Percentiles rank a stretch among this genome's conserved stretches.
Evolutionary conservation across 805 yeast species (phyloP).

Genomic region (Zygosaccharomyces gambellarensis): DNA sequence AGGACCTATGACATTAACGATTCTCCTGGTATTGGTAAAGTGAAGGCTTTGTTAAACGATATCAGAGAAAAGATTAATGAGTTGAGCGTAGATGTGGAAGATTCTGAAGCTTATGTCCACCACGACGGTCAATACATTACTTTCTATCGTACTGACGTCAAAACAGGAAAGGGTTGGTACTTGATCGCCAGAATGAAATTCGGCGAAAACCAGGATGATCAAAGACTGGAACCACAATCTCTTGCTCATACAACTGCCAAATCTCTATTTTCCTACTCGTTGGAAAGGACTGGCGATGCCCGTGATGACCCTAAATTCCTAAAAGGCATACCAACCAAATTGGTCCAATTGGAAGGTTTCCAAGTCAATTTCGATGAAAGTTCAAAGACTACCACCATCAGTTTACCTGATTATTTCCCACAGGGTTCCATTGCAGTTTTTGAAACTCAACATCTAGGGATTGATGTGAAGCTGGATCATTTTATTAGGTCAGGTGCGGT

Average conservation of each 20-base stretch:
- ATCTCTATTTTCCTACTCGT: constrained; percentile 53
- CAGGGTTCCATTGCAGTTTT: constrained; percentile 89
- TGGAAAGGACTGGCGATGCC: constrained; percentile 50
- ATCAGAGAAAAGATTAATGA: constrained; percentile 55
- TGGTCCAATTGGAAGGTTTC: constrained; percentile 51
- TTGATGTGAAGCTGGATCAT: constrained; percentile 59
- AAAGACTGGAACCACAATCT: constrained; percentile 51
- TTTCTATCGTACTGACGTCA: constrained; percentile 77
- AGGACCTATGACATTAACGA: constrained; percentile 51
- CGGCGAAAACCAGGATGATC: constrained; percentile 39
- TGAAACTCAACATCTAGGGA: constrained; percentile 62
- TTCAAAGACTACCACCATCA: constrained; percentile 47
- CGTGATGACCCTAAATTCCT: constrained; percentile 39
- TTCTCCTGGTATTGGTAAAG: constrained; percentile 62
- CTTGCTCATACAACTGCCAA: constrained; percentile 58
- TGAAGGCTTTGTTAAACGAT: constrained; percentile 56
- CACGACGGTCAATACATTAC: constrained; percentile 92
- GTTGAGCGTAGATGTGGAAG: constrained; percentile 43
- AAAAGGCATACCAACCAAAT: constrained; percentile 61
- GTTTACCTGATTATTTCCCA: constrained; percentile 61
- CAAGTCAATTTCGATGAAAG: constrained; percentile 40
- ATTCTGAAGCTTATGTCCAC: constrained; percentile 89
- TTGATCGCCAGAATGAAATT: constrained; percentile 86
- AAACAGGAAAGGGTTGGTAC: constrained; percentile 84
- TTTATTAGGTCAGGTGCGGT: constrained; percentile 71